Evolutionary conservation across 2,329 filamentous ascomycete species (phyloP).

Genomic region (Aspergillus phoenicis): DNA sequence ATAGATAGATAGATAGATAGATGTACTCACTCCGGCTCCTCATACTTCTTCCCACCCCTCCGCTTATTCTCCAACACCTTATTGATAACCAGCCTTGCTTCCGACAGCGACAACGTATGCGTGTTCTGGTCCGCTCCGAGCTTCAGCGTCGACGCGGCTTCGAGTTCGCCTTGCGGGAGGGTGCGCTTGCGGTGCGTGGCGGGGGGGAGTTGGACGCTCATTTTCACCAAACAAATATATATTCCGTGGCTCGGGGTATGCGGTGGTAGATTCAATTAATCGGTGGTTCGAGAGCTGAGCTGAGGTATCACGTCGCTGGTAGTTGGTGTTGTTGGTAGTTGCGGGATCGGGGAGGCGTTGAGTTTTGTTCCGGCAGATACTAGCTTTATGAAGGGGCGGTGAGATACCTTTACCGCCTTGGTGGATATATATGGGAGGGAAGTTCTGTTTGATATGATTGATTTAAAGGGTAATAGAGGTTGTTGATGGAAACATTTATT

Average conservation of each 20-base stretch:
- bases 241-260: too few species aligned
- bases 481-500: too few species aligned
- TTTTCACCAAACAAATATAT: slow-evolving; percentile 15
- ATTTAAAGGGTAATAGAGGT: too few species aligned
- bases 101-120: slow-evolving; percentile 87
- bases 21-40: slow-evolving; percentile 74
- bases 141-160: slow-evolving; percentile 77
- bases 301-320: not conserved
- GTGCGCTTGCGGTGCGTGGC: slow-evolving; percentile 45
- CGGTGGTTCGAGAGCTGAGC: too few species aligned
- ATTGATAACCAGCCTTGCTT: slow-evolving; percentile 89
- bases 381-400: slow-evolving; percentile 19
- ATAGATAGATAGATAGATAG: not conserved
- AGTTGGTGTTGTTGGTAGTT: slow-evolving; percentile 4
- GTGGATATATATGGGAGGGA: too few species aligned
- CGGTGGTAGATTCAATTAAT: too few species aligned
- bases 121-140: slow-evolving; percentile 94
- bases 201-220: slow-evolving; percentile 41
- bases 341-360: not conserved
- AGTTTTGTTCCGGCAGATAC: slow-evolving; percentile 16
- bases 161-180: slow-evolving; percentile 67
- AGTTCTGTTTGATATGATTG: too few species aligned
- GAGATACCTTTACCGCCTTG: not conserved
- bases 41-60: slow-evolving; percentile 77
- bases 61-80: slow-evolving; percentile 80